Evolutionary conservation across 108 stramenopile species (phyloP).

Genomic region (Schizochytrium sp.): DNA sequence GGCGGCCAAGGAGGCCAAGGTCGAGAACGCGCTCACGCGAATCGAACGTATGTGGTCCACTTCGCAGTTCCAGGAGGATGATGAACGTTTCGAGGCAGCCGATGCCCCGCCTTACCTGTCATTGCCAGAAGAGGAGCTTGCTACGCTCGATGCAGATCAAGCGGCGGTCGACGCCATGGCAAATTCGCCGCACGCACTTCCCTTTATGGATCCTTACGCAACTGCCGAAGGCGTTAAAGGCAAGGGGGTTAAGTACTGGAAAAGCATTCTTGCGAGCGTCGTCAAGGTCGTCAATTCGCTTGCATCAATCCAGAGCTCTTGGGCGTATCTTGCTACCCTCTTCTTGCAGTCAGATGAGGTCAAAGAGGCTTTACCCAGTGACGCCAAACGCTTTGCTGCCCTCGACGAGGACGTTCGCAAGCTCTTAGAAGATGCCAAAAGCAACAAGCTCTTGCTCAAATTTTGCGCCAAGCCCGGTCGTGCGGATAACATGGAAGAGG

Average conservation of each 20-base stretch:
- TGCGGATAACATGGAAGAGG: conserved; percentile 43
- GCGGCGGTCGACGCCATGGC: conserved; percentile 66
- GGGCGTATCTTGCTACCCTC: conserved; percentile 71
- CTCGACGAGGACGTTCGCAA: conserved; percentile 59
- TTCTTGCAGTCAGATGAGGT: conserved; percentile 73
- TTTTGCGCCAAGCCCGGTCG: conserved; percentile 63
- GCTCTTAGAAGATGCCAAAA: conserved; percentile 49
- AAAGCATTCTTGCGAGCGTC: background rate
- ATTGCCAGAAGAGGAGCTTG: conserved; percentile 67
- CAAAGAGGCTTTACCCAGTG: conserved; percentile 66
- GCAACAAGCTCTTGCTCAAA: conserved; percentile 48
- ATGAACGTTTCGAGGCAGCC: conserved; percentile 43
- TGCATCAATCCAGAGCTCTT: conserved; percentile 65
- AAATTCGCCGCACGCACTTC: conserved; percentile 42
- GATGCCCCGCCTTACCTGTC: conserved; percentile 50
- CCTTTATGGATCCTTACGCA: conserved; percentile 1
- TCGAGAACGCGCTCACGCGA: conserved; percentile 51
- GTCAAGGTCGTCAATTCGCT: conserved; percentile 53
- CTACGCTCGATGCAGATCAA: conserved; percentile 65
- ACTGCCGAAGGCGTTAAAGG: background rate
- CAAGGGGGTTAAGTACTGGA: background rate
- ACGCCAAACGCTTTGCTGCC: conserved; percentile 59
- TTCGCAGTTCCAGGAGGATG: conserved; percentile 53
- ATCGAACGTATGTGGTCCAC: conserved; percentile 56
- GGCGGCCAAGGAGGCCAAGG: conserved; percentile 70